Conservation (phyloP, 108 stramenopile genomes). For the Cyclotella baltica region DNA sequence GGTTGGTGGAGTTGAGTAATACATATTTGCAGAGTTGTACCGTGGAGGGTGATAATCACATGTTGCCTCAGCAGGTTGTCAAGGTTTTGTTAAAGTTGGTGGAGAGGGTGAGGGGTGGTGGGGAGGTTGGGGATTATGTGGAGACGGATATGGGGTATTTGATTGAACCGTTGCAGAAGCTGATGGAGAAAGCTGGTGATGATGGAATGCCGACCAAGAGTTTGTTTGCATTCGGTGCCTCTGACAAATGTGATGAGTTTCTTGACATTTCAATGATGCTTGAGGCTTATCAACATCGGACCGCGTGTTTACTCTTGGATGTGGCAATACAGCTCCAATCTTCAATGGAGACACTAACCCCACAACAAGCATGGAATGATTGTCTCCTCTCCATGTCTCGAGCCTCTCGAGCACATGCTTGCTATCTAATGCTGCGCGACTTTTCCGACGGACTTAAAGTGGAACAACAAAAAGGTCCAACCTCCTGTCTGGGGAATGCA, state of each 20-base stretch:
- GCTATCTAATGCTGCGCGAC: constrained; percentile 76
- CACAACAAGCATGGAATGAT: constrained; percentile 86
- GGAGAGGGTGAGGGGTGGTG: constrained; percentile 56
- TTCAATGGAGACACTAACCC: constrained; percentile 48
- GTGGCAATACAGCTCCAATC: constrained; percentile 71
- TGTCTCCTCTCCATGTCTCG: constrained; percentile 79
- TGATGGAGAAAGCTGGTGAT: constrained; percentile 21
- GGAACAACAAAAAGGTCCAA: constrained; percentile 49
- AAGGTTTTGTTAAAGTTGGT: constrained; percentile 89
- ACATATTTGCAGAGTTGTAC: constrained; percentile 94
- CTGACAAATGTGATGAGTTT: constrained; percentile 38
- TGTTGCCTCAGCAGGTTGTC: constrained; percentile 91
- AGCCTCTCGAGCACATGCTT: constrained; percentile 79
- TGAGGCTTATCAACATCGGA: constrained; percentile 73
- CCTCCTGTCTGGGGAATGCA: constrained; percentile 50
- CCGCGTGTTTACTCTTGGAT: constrained; percentile 71
- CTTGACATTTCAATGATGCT: constrained; percentile 55
- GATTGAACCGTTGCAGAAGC: constrained; percentile 37
- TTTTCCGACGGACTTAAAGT: constrained; percentile 68
- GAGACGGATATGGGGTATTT: constrained; percentile 54
- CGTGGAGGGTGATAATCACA: constrained; percentile 94
- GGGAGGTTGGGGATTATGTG: constrained; percentile 33
- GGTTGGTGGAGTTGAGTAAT: constrained; percentile 90
- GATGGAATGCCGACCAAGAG: constrained; percentile 30
- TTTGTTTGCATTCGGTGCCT: constrained; percentile 38